phyloP scores from a whole-genome alignment of 768 basidiomycete species.

The Hygrophorus pudorinus region DNA sequence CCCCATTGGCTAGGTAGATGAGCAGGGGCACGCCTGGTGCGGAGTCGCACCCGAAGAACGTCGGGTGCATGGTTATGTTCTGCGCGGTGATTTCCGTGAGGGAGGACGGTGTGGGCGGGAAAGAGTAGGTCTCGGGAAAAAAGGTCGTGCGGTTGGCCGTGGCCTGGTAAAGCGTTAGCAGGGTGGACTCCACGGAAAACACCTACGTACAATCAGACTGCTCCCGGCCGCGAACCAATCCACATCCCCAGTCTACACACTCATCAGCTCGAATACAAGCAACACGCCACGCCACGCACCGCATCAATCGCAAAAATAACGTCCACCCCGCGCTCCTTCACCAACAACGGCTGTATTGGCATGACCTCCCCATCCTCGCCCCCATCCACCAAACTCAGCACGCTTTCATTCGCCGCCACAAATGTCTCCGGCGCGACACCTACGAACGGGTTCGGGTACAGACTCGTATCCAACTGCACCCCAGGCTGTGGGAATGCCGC shows the following conservation, averaged over 20 bases:
- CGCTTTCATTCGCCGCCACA: conserved; percentile 26
- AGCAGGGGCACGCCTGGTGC: conserved; percentile 29
- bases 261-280: too few species aligned
- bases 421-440: conserved; percentile 28
- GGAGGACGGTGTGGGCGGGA: conserved; percentile 34
- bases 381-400: conserved; percentile 43
- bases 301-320: conserved; percentile 50
- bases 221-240: conserved; percentile 3
- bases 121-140: conserved; percentile 14
- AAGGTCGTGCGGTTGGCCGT: conserved; percentile 9
- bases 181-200: not conserved
- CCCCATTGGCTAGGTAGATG: conserved; percentile 48
- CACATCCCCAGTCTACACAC: conserved; percentile 1
- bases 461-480: not conserved
- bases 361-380: conserved; percentile 39
- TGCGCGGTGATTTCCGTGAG: conserved; percentile 26
- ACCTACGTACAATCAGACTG: conserved; percentile 2
- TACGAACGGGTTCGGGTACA: conserved; percentile 27
- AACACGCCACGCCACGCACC: conserved; percentile 8
- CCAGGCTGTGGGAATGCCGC: conserved; percentile 15
- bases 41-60: conserved; percentile 51
- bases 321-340: conserved; percentile 43
- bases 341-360: conserved; percentile 45
- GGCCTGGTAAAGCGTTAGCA: not conserved
- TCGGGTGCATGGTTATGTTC: conserved; percentile 38